Conservation (phyloP, 306 rosid genomes). For the Potentilla sterilis region DNA sequence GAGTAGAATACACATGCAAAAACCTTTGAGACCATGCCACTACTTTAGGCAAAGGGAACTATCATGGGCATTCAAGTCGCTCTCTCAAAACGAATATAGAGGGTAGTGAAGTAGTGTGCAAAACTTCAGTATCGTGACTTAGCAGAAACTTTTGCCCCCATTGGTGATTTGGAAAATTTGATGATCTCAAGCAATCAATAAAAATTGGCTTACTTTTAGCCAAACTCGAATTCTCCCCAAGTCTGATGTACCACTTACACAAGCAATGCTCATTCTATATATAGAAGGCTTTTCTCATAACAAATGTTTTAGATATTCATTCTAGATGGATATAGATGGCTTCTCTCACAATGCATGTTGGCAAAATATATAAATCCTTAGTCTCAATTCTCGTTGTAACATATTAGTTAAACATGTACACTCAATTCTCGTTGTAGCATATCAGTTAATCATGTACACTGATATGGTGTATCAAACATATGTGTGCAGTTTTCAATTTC, state of each 20-base stretch:
- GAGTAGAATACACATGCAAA: neutral
- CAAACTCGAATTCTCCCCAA: neutral
- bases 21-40: neutral
- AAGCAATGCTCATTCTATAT: neutral
- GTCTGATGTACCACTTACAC: neutral
- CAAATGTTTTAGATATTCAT: neutral
- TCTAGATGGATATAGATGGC: no score
- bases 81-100: neutral
- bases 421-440: no score
- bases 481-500: neutral
- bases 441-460: no score
- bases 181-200: neutral
- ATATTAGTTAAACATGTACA: neutral
- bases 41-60: conserved; percentile 2
- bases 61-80: neutral
- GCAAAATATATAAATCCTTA: no score
- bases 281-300: neutral
- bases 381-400: no score
- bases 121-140: neutral
- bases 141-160: neutral
- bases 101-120: neutral
- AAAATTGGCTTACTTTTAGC: neutral
- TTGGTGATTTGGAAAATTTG: neutral
- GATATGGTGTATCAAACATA: neutral
- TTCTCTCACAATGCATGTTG: no score